Evolutionary conservation across 2,329 filamentous ascomycete species (phyloP), one percentile per base, ranked within the genome.

Genomic region (Curvularia verruculosa): DNA sequence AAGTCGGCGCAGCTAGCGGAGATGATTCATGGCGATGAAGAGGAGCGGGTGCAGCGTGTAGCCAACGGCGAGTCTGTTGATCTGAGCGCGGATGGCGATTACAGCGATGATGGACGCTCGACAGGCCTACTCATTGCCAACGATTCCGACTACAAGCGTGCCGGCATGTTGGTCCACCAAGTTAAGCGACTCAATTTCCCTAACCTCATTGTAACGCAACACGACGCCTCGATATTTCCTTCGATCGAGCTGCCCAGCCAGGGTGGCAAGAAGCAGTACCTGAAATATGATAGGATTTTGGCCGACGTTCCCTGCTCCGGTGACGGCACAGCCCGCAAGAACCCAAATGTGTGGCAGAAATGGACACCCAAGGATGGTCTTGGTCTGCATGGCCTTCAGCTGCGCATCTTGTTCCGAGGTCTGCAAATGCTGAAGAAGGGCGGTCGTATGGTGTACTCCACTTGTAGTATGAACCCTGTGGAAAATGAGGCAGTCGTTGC

Each of bases 251-350:
- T 98, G n/a, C 88, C 88, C 18, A 79, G 87, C 12, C 80, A 81
- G 31, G 74, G 81, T 50, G 74, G 81, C 52, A 82, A 85, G 62
- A 83, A 85, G 66, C 83, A 85, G 65, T 98, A 96, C 76, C 86
- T 99, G 59, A 97, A 97, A 80, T 99, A 97, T 69, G 95, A 99
- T 77, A 89, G 95, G 60, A 96, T 99, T 60, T 82, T 99, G 54
- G 94, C 95, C 43, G 95, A 99, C 78, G 95, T 99, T 0, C 95
- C 95, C 43, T 99, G 95, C 82, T 96, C 93, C 4, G 95, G 95
- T 58, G 95, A 99, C 70, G 95, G 95, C 54, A 99, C 95, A 0
- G 82, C 91, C 54, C 87, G 95, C 65, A 99, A 99, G 84, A 99
- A 99, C 72, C 84, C 89, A 58, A 91, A 90, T 75, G 84, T 99